phyloP scores from a whole-genome alignment of 108 stramenopile genomes.

The Conticribra guillardii region DNA sequence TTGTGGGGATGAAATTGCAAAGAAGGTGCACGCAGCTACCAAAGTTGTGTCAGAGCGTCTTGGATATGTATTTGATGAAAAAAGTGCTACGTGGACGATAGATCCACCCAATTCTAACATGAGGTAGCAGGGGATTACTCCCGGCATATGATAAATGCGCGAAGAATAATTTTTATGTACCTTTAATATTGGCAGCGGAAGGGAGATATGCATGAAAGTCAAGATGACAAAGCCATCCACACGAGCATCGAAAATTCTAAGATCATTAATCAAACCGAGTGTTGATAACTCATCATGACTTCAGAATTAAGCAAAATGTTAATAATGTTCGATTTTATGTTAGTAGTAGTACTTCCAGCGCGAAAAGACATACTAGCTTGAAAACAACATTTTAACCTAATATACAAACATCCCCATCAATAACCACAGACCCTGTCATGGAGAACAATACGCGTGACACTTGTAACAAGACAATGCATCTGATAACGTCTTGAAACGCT shows the following conservation, averaged over 20 bases:
- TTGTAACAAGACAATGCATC: background rate
- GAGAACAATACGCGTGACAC: slow-evolving; percentile 1
- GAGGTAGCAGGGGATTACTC: too few relatives aligned
- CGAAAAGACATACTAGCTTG: background rate
- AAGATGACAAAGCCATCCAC: too few relatives aligned
- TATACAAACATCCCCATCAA: slow-evolving; percentile 8
- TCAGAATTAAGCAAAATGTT: too few relatives aligned
- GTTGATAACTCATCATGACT: too few relatives aligned
- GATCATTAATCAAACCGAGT: too few relatives aligned
- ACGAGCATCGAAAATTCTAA: too few relatives aligned
- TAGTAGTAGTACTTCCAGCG: background rate
- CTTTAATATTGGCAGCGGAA: too few relatives aligned
- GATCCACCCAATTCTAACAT: background rate
- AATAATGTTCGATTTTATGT: too few relatives aligned
- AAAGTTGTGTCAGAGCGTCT: background rate
- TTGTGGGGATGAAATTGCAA: slow-evolving; percentile 13
- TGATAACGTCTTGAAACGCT: slow-evolving; percentile 14
- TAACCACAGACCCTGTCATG: background rate
- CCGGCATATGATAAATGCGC: background rate
- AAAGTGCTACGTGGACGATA: slow-evolving; percentile 4
- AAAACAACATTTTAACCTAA: background rate
- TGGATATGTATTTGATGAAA: slow-evolving; percentile 13
- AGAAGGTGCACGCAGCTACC: slow-evolving; percentile 2
- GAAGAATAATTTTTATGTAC: background rate
- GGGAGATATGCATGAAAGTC: too few relatives aligned